Evolutionary conservation across 2,329 filamentous ascomycete species (phyloP), one percentile per base, ranked within the genome.

Genomic region (Rhynchosporium secalis): DNA sequence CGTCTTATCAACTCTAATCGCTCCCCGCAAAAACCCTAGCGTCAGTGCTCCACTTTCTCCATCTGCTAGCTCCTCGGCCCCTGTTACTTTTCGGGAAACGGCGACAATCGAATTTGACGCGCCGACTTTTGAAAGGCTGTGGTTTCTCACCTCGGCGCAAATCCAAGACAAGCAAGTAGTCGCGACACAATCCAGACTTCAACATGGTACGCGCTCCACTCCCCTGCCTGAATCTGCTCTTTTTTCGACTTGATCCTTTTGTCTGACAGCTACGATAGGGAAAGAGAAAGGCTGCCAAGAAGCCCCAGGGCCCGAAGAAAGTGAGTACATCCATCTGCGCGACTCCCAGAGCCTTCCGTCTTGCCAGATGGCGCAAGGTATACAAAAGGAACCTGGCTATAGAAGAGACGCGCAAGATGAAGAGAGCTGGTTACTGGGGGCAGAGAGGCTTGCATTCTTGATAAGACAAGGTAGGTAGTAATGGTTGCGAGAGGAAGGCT

Each of bases 201-300:
- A 51, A 58, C 8, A 31, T 62, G 60, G 60, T 62, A 62, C 6
- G 29, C 28, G 45, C 45, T 26, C 36, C 43, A 40, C 41, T 43
- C 20, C 20, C 20, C 20, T 20, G 20, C 20, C 20, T 20, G 20
- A 20, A 20, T 20, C 20, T 20, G 1, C 20, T 1, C 20, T 20
- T 20, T 20, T 20, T 20, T 1, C 20, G 20, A 20, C 20, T 20
- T 20, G 20, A 20, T 20, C 1, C 20, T 20, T 20, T 20, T 1
- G 20, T 20, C 20, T 20, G 20, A 20, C 20, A 20, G 20, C 1
- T 20, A 48, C 15, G 41, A 47, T 82, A 92, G 94, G 94, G 94
- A 66, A 97, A 97, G 83, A 91, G 94, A 76, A 96, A 96, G 83
- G 90, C 90, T 31, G 89, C 92, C 59, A 84, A 86, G 73, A 92